Evolutionary conservation across 2,329 filamentous ascomycete species (phyloP), one percentile per base, ranked within the genome.

Genomic region (Trichophyton simii): DNA sequence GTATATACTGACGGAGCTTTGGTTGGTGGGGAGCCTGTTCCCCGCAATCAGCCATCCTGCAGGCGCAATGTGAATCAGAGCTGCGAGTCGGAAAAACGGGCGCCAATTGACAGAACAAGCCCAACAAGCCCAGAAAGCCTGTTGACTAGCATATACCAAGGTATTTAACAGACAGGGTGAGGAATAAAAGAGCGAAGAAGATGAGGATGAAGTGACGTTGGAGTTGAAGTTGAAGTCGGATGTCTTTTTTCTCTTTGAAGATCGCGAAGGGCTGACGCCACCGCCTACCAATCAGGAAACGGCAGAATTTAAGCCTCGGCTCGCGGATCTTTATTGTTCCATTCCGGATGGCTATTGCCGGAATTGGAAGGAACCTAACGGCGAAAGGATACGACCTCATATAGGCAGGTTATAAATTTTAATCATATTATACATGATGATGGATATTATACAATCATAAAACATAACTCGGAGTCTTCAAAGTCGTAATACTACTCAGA

Each of bases 1-100:
- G 38, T 28, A 20, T 42, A 8, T n/a, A 64, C 63, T 64, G 63
- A 64, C 63, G 63, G 63, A 64, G 60, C 48, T 57, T 60, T 31
- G 57, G 58, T 60, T 41, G 48, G 38, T 54, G 36, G 15, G 59
- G 60, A 41, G 44, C 46, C 22, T 59, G 46, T 42, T 59, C 59
- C 54, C 28, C 41, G 57, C 46, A 54, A 38, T 59, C 58, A 34
- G 44, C 58, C 62, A 63, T 63, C 31, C n/a, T 57, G 60, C n/a
- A 34, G 22, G 31, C 42, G n/a, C 13, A 52, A 22, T 18, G 50
- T 8, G 15, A 31, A 18, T 18, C 36, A 57, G 20, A 8, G 3
- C 34, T 9, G 34, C 13, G 31, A 31, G 11, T 6, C n/a, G 20
- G 36, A 13, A 25, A 34, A 42, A 25, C 1, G 11, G 11, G 34